Evolutionary conservation across 352 stramenopile species (phyloP).

Genomic region (Globisporangium orthogonon): DNA sequence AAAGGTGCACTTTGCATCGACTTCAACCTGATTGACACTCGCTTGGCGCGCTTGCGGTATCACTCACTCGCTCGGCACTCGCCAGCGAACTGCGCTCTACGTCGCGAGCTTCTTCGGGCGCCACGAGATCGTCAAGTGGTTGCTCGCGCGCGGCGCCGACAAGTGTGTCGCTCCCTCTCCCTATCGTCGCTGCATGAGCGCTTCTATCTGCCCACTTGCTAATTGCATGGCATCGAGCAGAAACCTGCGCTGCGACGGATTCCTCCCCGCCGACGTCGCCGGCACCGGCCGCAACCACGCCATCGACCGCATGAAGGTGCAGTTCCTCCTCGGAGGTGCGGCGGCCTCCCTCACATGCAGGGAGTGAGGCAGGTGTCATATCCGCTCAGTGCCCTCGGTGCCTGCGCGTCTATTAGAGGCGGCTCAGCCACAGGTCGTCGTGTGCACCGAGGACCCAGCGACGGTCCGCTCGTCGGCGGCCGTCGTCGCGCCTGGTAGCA

Average conservation of each 20-base stretch:
- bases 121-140: slow-evolving; percentile 36
- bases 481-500: background rate
- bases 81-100: slow-evolving; percentile 52
- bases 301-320: slow-evolving; percentile 64
- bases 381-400: no score
- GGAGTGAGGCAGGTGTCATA: background rate
- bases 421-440: slow-evolving; percentile 14
- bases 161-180: slow-evolving; percentile 22
- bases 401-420: background rate
- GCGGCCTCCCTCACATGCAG: background rate
- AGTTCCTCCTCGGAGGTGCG: slow-evolving; percentile 46
- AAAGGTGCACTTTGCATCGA: slow-evolving; percentile 9
- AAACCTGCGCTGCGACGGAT: slow-evolving; percentile 40
- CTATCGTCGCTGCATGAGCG: background rate
- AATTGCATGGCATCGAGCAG: slow-evolving; percentile 14
- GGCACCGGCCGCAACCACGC: slow-evolving; percentile 30
- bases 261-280: slow-evolving; percentile 34
- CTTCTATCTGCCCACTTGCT: background rate
- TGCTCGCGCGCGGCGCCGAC: slow-evolving; percentile 53
- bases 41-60: background rate
- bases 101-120: slow-evolving; percentile 62
- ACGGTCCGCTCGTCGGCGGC: slow-evolving; percentile 7
- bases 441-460: slow-evolving; percentile 7
- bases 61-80: no score
- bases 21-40: background rate